These are phyloP conservation scores for Dissoconium aciculare DNA, from an alignment of 2,329 filamentous ascomycete genomes.

Conservation along the genomic window DNA sequence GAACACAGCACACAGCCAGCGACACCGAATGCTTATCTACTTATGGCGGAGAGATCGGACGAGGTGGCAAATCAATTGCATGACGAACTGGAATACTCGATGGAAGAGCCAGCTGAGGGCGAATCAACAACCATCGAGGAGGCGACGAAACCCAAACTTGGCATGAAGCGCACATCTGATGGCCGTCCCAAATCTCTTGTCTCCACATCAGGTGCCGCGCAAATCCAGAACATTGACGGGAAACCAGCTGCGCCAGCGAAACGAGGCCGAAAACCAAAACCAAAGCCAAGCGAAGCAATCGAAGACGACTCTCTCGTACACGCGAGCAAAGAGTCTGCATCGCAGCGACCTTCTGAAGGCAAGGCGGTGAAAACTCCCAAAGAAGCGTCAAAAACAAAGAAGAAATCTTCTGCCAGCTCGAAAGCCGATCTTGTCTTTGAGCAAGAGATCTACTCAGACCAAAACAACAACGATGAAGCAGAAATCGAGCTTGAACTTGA, in stretches of 20 bases:
- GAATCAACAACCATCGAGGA: constrained; percentile 16
- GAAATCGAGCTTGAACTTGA: constrained; percentile 22
- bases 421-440: neutral
- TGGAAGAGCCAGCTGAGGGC: constrained; percentile 12
- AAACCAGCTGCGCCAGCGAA: constrained; percentile 18
- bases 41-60: constrained; percentile 9
- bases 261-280: constrained; percentile 13
- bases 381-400: too few relatives aligned
- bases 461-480: constrained; percentile 15
- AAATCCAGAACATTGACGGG: too few relatives aligned
- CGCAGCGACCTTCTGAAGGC: constrained; percentile 9
- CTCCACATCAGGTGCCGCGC: too few relatives aligned
- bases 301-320: too few relatives aligned
- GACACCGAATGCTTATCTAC: constrained; percentile 8
- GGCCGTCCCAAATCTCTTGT: constrained; percentile 23
- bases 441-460: constrained; percentile 4
- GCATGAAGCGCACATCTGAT: constrained; percentile 27
- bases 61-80: constrained; percentile 20
- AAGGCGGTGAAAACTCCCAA: neutral
- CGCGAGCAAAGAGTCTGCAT: constrained; percentile 17
- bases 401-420: too few relatives aligned
- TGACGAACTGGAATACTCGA: constrained; percentile 21
- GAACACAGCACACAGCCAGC: constrained; percentile 10
- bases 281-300: constrained; percentile 11
- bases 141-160: constrained; percentile 15